phyloP scores from a whole-genome alignment of 1,139 yeast species.

The Pichiaceae sp. region DNA sequence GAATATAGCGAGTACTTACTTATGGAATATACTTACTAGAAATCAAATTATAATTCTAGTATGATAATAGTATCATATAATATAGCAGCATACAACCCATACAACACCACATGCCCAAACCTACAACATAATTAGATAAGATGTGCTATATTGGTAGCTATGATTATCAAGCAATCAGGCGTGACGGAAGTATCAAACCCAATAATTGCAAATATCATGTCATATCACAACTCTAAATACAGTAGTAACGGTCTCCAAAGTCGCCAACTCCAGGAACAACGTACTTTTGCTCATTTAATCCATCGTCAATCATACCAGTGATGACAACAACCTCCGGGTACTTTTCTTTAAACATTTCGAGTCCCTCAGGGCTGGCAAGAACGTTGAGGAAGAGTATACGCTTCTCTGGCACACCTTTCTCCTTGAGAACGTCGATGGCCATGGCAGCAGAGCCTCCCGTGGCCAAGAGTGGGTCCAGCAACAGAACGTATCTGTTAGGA shows the following conservation, averaged over 20 bases:
- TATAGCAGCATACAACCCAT: no score
- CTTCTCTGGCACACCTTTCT: slow-evolving; percentile 81
- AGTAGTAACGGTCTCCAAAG: slow-evolving; percentile 95
- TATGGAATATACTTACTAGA: no score
- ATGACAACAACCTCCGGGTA: slow-evolving; percentile 83
- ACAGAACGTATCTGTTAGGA: slow-evolving; percentile 75
- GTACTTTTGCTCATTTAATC: slow-evolving; percentile 74
- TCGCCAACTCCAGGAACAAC: slow-evolving; percentile 96
- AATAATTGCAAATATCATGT: neutral
- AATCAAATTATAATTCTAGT: no score
- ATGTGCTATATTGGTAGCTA: no score
- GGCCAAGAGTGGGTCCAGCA: slow-evolving; percentile 95
- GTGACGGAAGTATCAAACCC: no score
- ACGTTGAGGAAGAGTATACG: slow-evolving; percentile 83
- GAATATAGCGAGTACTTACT: no score
- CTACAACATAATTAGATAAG: no score
- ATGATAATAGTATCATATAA: no score
- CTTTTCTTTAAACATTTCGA: slow-evolving; percentile 62
- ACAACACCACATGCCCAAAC: no score
- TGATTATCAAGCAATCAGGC: no score
- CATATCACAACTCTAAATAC: slow-evolving; percentile 39
- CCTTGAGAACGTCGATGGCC: slow-evolving; percentile 87
- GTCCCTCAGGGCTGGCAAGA: slow-evolving; percentile 93
- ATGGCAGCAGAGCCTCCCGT: slow-evolving; percentile 97
- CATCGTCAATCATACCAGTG: slow-evolving; percentile 88